Evolutionary conservation across 768 basidiomycete genomes (phyloP).

Genomic region (Mycena metata): DNA sequence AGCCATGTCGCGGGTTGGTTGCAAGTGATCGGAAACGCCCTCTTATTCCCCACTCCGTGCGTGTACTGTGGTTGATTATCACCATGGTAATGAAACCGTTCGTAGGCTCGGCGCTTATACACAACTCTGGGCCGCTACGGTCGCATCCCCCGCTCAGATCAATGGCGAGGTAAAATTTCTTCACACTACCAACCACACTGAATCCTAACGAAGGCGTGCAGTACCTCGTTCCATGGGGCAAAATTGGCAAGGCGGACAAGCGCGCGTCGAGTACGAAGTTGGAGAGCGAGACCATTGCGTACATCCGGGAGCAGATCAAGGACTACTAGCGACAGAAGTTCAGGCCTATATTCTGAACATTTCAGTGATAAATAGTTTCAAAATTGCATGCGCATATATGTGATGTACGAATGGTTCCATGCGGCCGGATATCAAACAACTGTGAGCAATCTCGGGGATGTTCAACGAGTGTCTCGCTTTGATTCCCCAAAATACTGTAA

Average conservation of each 20-base stretch:
- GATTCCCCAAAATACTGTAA: too few relatives aligned
- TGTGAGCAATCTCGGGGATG: too few relatives aligned
- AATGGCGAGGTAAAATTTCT: constrained; percentile 14
- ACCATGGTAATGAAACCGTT: not conserved
- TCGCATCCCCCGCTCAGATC: constrained; percentile 19
- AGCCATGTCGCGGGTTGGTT: not conserved
- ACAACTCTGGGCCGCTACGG: constrained; percentile 21
- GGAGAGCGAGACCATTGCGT: constrained; percentile 50
- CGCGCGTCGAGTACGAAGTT: constrained; percentile 43
- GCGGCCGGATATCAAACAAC: too few relatives aligned
- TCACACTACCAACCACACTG: not conserved
- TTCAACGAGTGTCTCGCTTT: too few relatives aligned
- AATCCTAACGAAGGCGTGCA: constrained; percentile 29
- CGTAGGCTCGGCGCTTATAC: constrained; percentile 21
- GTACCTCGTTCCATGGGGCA: constrained; percentile 54
- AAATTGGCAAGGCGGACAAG: constrained; percentile 42
- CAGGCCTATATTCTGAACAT: too few relatives aligned
- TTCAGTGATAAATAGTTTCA: too few relatives aligned
- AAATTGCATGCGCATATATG: too few relatives aligned
- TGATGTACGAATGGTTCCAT: too few relatives aligned
- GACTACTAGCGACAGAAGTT: too few relatives aligned
- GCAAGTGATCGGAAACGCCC: not conserved
- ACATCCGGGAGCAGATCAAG: constrained; percentile 17
- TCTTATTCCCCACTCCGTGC: not conserved
- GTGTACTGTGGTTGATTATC: not conserved